A percentile compares a stretch with the other conserved stretches of the same genome.
Evolutionary conservation across 2,329 filamentous ascomycete genomes (phyloP).

Genomic region (Emericellopsis cladophorae): DNA sequence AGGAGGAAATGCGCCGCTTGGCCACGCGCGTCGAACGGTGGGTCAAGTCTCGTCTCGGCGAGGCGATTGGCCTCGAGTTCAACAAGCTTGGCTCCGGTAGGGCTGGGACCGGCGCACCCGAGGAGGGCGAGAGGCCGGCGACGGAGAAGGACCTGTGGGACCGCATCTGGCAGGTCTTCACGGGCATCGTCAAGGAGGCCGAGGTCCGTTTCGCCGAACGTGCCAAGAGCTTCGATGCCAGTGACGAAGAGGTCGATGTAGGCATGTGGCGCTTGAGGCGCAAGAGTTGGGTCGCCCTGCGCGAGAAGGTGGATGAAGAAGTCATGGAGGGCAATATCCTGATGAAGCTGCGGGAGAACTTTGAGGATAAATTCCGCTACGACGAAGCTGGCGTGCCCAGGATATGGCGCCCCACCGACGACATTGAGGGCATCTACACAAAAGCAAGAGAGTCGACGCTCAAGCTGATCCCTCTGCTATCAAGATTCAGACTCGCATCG

Average conservation of each 20-base stretch:
- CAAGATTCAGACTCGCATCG: conserved; percentile 65
- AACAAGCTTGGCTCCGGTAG: conserved; percentile 88
- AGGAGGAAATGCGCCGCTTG: conserved; percentile 90
- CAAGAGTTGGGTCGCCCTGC: conserved; percentile 87
- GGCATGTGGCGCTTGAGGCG: conserved; percentile 85
- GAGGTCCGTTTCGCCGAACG: conserved; percentile 77
- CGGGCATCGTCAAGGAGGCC: conserved; percentile 69
- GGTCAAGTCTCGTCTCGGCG: conserved; percentile 77
- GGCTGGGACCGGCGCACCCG: conserved; percentile 69
- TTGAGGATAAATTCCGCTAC: conserved; percentile 98
- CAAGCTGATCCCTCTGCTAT: conserved; percentile 77
- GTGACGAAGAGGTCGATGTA: conserved; percentile 78
- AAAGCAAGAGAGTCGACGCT: conserved; percentile 86
- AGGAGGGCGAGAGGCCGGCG: conserved; percentile 51
- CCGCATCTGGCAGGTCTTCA: conserved; percentile 81
- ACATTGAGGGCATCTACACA: conserved; percentile 93
- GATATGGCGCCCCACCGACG: conserved; percentile 93
- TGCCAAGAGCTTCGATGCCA: conserved; percentile 88
- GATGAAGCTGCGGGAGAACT: conserved; percentile 92
- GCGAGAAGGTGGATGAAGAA: conserved; percentile 89
- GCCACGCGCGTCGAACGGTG: conserved; percentile 86
- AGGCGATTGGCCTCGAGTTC: conserved; percentile 86
- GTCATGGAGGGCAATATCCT: conserved; percentile 96
- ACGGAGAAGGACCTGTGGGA: conserved; percentile 89
- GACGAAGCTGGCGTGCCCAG: conserved; percentile 88